Conservation (phyloP, 169 alveolate genomes). For the Besnoitia besnoiti region DNA sequence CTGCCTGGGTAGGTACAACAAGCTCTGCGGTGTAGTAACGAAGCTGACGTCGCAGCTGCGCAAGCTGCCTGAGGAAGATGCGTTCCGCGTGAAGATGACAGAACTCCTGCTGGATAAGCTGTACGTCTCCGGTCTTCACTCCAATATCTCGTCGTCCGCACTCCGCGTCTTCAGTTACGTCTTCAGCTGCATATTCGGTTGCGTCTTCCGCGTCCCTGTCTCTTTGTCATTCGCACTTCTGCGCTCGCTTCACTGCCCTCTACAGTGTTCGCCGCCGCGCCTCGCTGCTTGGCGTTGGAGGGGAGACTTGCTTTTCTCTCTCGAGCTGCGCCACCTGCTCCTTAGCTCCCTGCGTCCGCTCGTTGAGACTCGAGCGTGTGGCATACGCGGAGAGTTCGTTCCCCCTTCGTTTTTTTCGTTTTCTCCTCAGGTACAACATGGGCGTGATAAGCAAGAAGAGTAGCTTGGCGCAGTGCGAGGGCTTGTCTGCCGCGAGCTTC, state of each 20-base stretch:
- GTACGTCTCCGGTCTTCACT: constrained; percentile 79
- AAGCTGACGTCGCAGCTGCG: constrained; percentile 91
- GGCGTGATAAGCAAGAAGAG: constrained; percentile 92
- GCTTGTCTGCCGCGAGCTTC: constrained; percentile 94
- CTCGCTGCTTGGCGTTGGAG: background rate
- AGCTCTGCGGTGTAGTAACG: constrained; percentile 93
- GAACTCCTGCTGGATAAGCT: constrained; percentile 92
- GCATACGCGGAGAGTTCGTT: background rate
- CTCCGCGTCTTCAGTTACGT: background rate
- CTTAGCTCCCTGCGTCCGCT: background rate
- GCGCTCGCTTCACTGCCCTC: background rate
- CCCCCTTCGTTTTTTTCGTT: background rate
- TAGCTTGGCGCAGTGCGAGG: constrained; percentile 90
- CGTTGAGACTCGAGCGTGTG: background rate
- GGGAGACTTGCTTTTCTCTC: too few species aligned
- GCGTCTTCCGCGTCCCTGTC: background rate
- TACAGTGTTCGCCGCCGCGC: background rate
- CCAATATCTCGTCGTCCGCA: background rate
- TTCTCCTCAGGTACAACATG: constrained; percentile 81
- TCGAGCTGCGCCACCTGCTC: background rate
- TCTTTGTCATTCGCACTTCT: background rate
- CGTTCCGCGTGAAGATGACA: constrained; percentile 92
- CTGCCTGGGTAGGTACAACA: constrained; percentile 86
- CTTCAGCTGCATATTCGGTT: background rate
- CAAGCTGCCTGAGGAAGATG: constrained; percentile 92